Evolutionary conservation across 352 stramenopile species (phyloP).

Genomic region (Globisporangium carolinianum): DNA sequence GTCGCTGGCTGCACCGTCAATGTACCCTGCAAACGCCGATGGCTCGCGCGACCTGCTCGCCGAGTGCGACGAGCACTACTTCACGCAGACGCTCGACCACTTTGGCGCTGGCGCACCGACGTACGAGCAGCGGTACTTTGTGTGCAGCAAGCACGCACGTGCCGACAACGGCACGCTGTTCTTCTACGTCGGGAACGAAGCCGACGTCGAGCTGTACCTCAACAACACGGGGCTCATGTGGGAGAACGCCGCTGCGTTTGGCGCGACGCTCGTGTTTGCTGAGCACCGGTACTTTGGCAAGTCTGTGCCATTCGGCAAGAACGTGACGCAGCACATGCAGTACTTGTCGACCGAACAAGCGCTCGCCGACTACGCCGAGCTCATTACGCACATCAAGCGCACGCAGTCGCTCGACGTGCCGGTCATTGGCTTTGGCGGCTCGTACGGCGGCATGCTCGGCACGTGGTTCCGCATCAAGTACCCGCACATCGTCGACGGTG

Average conservation of each 20-base stretch:
- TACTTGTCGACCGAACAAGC: slow-evolving; percentile 85
- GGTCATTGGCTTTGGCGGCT: slow-evolving; percentile 90
- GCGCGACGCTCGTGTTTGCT: slow-evolving; percentile 92
- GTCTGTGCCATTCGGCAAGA: slow-evolving; percentile 72
- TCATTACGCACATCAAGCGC: slow-evolving; percentile 52
- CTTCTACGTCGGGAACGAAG: slow-evolving; percentile 95
- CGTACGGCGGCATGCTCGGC: slow-evolving; percentile 92
- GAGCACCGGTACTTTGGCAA: slow-evolving; percentile 97
- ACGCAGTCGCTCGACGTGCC: slow-evolving; percentile 39
- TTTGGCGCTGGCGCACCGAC: slow-evolving; percentile 49
- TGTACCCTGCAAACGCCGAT: slow-evolving; percentile 31
- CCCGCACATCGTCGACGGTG: slow-evolving; percentile 81
- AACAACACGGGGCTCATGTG: slow-evolving; percentile 96
- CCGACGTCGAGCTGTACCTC: slow-evolving; percentile 91
- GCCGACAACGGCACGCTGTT: slow-evolving; percentile 67
- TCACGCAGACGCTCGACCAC: slow-evolving; percentile 73
- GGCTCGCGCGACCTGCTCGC: slow-evolving; percentile 34
- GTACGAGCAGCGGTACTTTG: slow-evolving; percentile 87
- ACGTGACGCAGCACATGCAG: slow-evolving; percentile 48
- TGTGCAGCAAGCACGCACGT: slow-evolving; percentile 69
- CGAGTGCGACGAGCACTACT: slow-evolving; percentile 66
- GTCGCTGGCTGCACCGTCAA: not conserved
- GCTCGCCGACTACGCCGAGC: slow-evolving; percentile 83
- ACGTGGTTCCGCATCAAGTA: slow-evolving; percentile 92
- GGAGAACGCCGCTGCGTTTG: slow-evolving; percentile 89